Evolutionary conservation across 495 filamentous ascomycete genomes (phyloP), one percentile per base, ranked within the genome.

Genomic region (Apodospora peruviana): DNA sequence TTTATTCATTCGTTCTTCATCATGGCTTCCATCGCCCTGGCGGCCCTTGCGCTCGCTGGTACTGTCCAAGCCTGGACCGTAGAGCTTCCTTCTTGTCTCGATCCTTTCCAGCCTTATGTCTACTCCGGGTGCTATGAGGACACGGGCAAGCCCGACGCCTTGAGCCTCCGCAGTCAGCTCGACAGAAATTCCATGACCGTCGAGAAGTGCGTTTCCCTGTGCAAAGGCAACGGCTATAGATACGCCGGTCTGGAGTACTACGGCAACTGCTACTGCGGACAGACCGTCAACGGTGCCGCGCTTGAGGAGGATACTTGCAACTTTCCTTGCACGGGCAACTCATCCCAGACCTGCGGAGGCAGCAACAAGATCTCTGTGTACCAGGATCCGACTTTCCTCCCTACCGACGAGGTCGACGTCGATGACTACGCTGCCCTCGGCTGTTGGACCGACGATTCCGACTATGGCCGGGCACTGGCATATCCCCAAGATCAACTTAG

Each of bases 161-260:
- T 80, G 8, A 61, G 55, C 42, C 74, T 71, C 52, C 64, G 66
- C 38, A 65, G 67, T 48, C 51, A 44, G 9, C 57, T 66, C 17
- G 44, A 63, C 47, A 55, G 51, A 25, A 43, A 70, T 38, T 66
- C 69, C 49, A 76, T 74, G 66, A 79, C 76, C 0, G 62, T 77
- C 21, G 75, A 80, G 63, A 61, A 47, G 18, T 79, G 77, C 51
- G 66, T 69, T 35, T 66, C 75, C 43, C 67, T 69, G 44, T 80
- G 77, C 67, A 80, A 79, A 61, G 76, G 71, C 47, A 79, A 79
- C 57, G 65, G 67, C 47, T 79, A 73, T 48, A 65, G 76, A 16
- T 77, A 79, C 42, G 77, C 77, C 40, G 77, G 77, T 40, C 57
- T 81, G 4, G 70, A 75, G 56, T 81, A 79, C 57, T 74, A 75